Percentiles rank a stretch among this genome's conserved stretches.
phyloP scores from a whole-genome alignment of 1,139 yeast species.

The Nadsonia commutata region DNA sequence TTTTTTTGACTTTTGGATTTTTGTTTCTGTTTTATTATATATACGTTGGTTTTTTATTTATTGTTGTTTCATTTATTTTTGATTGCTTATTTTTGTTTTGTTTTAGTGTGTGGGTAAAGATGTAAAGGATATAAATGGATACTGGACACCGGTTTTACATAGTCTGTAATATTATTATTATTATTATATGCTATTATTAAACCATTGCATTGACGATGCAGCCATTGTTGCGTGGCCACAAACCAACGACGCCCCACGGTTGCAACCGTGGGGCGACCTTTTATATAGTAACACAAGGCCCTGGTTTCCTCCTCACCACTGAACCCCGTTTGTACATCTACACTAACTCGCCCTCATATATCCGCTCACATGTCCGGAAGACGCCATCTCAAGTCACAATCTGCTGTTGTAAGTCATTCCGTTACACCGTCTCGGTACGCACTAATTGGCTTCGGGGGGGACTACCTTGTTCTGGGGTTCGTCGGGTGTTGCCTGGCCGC shows the following conservation, averaged over 20 bases:
- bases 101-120: no score
- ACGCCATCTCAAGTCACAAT: constrained; percentile 18
- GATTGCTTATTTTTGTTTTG: not conserved
- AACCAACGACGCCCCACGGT: no score
- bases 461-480: constrained; percentile 2
- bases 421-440: not conserved
- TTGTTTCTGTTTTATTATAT: not conserved
- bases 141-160: not conserved
- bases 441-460: not conserved
- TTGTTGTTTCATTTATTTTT: not conserved
- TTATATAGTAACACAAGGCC: no score
- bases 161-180: not conserved
- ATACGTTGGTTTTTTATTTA: not conserved
- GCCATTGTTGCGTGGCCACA: no score
- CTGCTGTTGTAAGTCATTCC: constrained; percentile 23
- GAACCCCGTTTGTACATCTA: not conserved
- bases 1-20: not conserved
- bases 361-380: not conserved
- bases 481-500: not conserved
- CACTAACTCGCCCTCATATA: not conserved
- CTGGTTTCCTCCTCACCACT: not conserved
- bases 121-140: not conserved
- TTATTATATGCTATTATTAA: no score
- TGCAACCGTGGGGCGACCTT: no score
- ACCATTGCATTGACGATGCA: no score